These are phyloP conservation scores for Rhamnella rubrinervis DNA, from an alignment of 331 rosid genomes.

Conservation along the genomic window DNA sequence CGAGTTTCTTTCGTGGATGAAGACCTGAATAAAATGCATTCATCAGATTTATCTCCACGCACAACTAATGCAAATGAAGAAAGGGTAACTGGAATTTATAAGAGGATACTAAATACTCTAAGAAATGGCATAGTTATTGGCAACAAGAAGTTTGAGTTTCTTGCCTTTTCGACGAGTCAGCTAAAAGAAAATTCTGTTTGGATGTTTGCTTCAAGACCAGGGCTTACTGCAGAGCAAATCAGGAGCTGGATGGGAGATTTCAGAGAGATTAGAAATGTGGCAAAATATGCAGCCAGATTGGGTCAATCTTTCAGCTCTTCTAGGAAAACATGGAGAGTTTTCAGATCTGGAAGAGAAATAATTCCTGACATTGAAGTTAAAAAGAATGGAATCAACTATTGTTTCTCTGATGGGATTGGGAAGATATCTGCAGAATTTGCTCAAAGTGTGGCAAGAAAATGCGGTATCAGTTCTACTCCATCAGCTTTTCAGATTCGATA, in stretches of 20 bases:
- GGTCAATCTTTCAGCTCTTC: constrained; percentile 80
- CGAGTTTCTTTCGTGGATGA: constrained; percentile 80
- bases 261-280: constrained; percentile 52
- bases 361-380: constrained; percentile 48
- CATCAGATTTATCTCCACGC: constrained; percentile 48
- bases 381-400: constrained; percentile 29
- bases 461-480: constrained; percentile 14
- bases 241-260: constrained; percentile 65
- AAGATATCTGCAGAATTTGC: constrained; percentile 62
- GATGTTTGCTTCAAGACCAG: constrained; percentile 72
- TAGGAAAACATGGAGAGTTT: constrained; percentile 51
- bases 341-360: constrained; percentile 34
- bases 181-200: constrained; percentile 64
- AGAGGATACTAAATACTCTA: constrained; percentile 52
- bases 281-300: constrained; percentile 75
- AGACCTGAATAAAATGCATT: constrained; percentile 50
- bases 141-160: constrained; percentile 59
- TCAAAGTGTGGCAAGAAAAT: constrained; percentile 44
- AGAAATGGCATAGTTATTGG: constrained; percentile 54
- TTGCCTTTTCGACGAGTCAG: constrained; percentile 76
- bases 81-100: constrained; percentile 49
- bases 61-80: constrained; percentile 21
- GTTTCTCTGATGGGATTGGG: constrained; percentile 76
- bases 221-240: constrained; percentile 38
- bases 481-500: constrained; percentile 31